Evolutionary conservation across 1,284 basidiomycete genomes (phyloP).

Genomic region (Ganoderma sinense): DNA sequence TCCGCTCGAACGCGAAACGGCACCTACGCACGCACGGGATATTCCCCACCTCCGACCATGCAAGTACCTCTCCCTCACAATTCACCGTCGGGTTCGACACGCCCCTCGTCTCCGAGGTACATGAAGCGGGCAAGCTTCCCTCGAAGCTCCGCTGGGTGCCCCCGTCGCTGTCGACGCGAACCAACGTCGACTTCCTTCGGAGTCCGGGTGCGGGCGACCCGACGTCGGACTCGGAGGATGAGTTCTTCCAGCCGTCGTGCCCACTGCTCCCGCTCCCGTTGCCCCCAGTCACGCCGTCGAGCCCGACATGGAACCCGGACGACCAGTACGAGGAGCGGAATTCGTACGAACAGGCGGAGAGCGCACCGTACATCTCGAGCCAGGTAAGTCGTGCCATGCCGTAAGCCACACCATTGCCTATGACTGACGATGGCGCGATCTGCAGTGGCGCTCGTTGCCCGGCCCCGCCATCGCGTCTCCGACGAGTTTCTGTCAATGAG

Average conservation of each 20-base stretch:
- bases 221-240: slow-evolving; percentile 42
- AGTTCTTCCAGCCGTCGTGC: slow-evolving; percentile 40
- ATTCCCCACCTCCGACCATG: slow-evolving; percentile 42
- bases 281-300: slow-evolving; percentile 39
- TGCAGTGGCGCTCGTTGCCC: slow-evolving; percentile 46
- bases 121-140: slow-evolving; percentile 49
- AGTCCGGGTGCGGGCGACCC: slow-evolving; percentile 5
- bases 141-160: slow-evolving; percentile 53
- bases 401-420: not conserved
- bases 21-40: slow-evolving; percentile 65
- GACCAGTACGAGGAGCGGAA: slow-evolving; percentile 41
- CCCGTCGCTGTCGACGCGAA: slow-evolving; percentile 44
- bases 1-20: slow-evolving; percentile 69
- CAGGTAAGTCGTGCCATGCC: slow-evolving; percentile 39
- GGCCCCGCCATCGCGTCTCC: slow-evolving; percentile 44
- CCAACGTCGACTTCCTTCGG: slow-evolving; percentile 41
- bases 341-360: slow-evolving; percentile 38
- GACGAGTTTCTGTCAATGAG: slow-evolving; percentile 32
- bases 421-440: slow-evolving; percentile 22
- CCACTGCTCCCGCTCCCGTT: slow-evolving; percentile 41
- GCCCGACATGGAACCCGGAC: slow-evolving; percentile 36
- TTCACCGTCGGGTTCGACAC: slow-evolving; percentile 55
- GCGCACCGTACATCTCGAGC: slow-evolving; percentile 45
- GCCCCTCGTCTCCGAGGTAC: slow-evolving; percentile 51
- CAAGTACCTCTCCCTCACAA: slow-evolving; percentile 38